These are phyloP conservation scores for Salvia hispanica DNA, from an alignment of 257 asterid genomes.

Conservation along the genomic window DNA sequence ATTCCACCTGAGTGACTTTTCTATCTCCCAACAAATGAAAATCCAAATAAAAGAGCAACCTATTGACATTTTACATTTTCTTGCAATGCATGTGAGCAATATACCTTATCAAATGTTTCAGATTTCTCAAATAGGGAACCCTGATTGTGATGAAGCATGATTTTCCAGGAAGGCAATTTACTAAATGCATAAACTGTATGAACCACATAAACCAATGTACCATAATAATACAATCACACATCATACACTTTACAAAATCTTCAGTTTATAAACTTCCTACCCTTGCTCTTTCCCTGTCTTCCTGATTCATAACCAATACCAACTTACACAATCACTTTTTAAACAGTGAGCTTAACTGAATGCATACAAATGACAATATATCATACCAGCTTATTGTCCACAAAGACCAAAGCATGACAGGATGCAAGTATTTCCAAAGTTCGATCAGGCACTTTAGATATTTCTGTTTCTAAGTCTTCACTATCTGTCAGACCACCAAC, in stretches of 20 bases:
- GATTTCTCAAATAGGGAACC: slow-evolving; percentile 19
- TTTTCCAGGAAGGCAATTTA: not conserved
- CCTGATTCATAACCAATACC: not conserved
- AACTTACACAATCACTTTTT: slow-evolving; percentile 8
- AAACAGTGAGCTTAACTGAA: slow-evolving; percentile 13
- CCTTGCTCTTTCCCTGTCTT: not conserved
- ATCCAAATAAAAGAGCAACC: slow-evolving; percentile 5
- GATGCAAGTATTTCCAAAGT: slow-evolving; percentile 91
- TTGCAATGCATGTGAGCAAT: not conserved
- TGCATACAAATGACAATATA: slow-evolving; percentile 6
- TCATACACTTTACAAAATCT: not conserved
- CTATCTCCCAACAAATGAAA: not conserved
- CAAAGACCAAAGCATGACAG: slow-evolving; percentile 97
- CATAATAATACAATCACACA: not conserved
- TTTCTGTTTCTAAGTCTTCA: slow-evolving; percentile 69
- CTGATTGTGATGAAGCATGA: slow-evolving; percentile 9
- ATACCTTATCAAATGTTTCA: not conserved
- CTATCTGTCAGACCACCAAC: slow-evolving; percentile 89
- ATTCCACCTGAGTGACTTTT: slow-evolving; percentile 5
- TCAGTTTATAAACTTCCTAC: not conserved
- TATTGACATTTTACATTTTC: slow-evolving; percentile 12
- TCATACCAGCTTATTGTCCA: slow-evolving; percentile 94
- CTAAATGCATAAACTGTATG: not conserved
- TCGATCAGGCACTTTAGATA: slow-evolving; percentile 67
- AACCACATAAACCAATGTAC: slow-evolving; percentile 6